Evolutionary conservation across 345 rosid species (phyloP).

Genomic region (Diplotaxis tenuifolia): DNA sequence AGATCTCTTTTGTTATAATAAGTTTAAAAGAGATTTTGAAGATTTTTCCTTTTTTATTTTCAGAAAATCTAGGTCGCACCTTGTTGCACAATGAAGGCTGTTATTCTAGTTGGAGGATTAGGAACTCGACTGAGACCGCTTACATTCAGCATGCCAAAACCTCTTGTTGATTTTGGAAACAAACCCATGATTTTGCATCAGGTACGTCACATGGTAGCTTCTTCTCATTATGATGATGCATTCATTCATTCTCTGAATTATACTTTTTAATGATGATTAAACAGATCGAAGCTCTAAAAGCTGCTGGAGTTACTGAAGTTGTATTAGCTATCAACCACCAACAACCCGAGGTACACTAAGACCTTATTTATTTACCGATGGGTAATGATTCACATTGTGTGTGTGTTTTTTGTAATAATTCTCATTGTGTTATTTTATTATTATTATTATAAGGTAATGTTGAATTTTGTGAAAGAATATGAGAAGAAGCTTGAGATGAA

Average conservation of each 20-base stretch:
- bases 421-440: neutral
- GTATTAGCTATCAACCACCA: slow-evolving; percentile 88
- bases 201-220: slow-evolving; percentile 34
- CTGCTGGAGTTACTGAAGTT: slow-evolving; percentile 79
- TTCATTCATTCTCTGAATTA: neutral
- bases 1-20: no score
- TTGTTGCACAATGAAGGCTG: slow-evolving; percentile 13
- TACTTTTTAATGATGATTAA: neutral
- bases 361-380: neutral
- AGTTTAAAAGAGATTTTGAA: no score
- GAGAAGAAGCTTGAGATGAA: slow-evolving; percentile 79
- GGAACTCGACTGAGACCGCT: slow-evolving; percentile 25
- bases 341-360: slow-evolving; percentile 79
- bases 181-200: slow-evolving; percentile 39
- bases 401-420: no score
- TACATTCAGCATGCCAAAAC: slow-evolving; percentile 20
- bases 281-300: slow-evolving; percentile 70
- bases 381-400: neutral
- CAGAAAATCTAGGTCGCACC: no score
- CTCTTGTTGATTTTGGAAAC: slow-evolving; percentile 25
- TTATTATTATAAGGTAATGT: slow-evolving; percentile 40
- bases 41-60: no score
- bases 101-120: slow-evolving; percentile 22
- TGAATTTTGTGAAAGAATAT: slow-evolving; percentile 78
- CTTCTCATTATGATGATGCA: neutral